phyloP scores from a whole-genome alignment of 495 filamentous ascomycete species.

The Podospora conica region DNA sequence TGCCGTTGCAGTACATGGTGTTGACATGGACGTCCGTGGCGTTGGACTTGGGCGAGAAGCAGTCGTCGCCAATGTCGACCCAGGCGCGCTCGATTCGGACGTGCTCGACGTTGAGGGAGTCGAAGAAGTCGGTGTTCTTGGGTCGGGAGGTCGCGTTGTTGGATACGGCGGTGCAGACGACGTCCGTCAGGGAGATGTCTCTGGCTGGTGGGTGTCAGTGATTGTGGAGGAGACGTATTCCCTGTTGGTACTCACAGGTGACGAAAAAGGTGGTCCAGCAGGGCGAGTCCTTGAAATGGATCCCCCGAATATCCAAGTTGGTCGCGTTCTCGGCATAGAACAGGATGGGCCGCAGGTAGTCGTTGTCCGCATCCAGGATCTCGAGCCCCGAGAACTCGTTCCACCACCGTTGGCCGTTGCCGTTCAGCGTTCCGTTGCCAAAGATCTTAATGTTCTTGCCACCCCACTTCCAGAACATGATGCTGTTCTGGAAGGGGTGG shows the following conservation, averaged over 20 bases:
- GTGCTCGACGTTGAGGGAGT: constrained; percentile 2
- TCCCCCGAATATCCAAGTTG: constrained; percentile 47
- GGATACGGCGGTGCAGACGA: constrained; percentile 48
- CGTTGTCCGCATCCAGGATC: constrained; percentile 44
- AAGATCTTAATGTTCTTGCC: constrained; percentile 52
- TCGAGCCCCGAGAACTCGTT: constrained; percentile 30
- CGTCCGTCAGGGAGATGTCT: constrained; percentile 46
- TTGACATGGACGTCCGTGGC: constrained; percentile 51
- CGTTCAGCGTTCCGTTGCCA: constrained; percentile 47
- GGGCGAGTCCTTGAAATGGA: constrained; percentile 51
- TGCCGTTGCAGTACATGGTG: constrained; percentile 54
- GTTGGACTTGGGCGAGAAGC: constrained; percentile 55
- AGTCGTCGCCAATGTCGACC: constrained; percentile 53
- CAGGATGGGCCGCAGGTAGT: constrained; percentile 49
- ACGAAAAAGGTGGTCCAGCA: constrained; percentile 58
- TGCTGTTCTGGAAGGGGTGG: constrained; percentile 53
- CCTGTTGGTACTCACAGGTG: constrained; percentile 22
- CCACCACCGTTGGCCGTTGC: constrained; percentile 45
- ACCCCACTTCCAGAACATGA: constrained; percentile 58
- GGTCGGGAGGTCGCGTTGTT: constrained; percentile 45
- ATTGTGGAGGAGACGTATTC: not conserved
- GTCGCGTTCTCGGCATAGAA: constrained; percentile 54
- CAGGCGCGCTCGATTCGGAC: constrained; percentile 30
- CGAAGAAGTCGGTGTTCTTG: constrained; percentile 51
- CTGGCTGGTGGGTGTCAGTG: constrained; percentile 26